phyloP scores from a whole-genome alignment of 2,329 filamentous ascomycete genomes.

The Atkinsonella hypoxylon region DNA sequence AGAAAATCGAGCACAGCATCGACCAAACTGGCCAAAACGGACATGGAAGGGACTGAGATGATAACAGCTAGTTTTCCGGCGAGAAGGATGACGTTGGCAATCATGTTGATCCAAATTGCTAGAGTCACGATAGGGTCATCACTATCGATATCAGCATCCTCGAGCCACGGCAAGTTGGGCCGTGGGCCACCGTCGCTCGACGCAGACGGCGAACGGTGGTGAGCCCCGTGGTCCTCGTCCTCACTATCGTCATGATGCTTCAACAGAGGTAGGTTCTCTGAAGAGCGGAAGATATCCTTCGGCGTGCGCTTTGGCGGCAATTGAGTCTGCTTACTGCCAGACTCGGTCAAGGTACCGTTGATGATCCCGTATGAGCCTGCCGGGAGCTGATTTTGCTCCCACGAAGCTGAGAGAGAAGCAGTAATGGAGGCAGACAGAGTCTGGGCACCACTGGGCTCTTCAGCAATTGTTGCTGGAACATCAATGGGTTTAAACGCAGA shows the following conservation, averaged over 20 bases:
- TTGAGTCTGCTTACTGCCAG: constrained; percentile 5
- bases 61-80: constrained; percentile 68
- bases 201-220: constrained; percentile 6
- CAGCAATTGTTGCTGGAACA: constrained; percentile 64
- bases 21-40: constrained; percentile 67
- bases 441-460: constrained; percentile 40
- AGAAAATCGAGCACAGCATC: constrained; percentile 73
- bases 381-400: neutral
- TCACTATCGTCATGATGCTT: constrained; percentile 27
- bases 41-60: constrained; percentile 67
- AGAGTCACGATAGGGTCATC: constrained; percentile 66
- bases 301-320: constrained; percentile 64
- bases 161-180: constrained; percentile 56
- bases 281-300: constrained; percentile 70
- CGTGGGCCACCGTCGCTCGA: constrained; percentile 24
- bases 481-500: constrained; percentile 42
- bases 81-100: constrained; percentile 65
- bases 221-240: constrained; percentile 24
- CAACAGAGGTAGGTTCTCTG: constrained; percentile 57
- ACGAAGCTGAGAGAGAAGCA: constrained; percentile 7
- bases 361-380: constrained; percentile 19
- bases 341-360: constrained; percentile 15
- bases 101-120: constrained; percentile 77
- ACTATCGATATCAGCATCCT: constrained; percentile 61
- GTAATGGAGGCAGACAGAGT: constrained; percentile 10